A percentile compares a stretch with the other conserved stretches of the same genome.
phyloP scores from a whole-genome alignment of 306 rosid genomes.

The Abrus pulchellus region DNA sequence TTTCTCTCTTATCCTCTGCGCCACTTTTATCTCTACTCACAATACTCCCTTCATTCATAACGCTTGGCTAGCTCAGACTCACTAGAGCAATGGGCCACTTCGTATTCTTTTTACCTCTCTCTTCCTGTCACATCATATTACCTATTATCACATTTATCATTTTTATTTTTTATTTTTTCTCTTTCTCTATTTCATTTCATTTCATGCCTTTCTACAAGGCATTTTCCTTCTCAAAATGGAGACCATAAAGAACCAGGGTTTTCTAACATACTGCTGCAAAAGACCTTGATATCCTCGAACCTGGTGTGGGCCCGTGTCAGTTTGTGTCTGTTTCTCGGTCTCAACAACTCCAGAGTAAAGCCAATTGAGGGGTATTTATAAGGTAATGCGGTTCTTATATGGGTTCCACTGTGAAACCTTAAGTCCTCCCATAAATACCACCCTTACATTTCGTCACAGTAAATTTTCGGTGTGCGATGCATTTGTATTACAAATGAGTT shows the following conservation, averaged over 20 bases:
- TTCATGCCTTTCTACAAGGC: no score
- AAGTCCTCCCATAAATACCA: slow-evolving; percentile 33
- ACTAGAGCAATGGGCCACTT: no score
- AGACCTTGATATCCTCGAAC: slow-evolving; percentile 36
- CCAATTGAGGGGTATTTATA: slow-evolving; percentile 20
- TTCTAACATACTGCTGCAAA: slow-evolving; percentile 27
- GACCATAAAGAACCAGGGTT: slow-evolving; percentile 28
- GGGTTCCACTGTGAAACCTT: background rate
- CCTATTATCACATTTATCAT: no score
- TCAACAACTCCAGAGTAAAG: background rate
- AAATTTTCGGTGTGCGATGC: background rate
- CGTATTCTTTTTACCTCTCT: no score
- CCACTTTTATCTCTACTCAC: background rate
- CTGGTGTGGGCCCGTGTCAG: background rate
- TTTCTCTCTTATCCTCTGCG: background rate
- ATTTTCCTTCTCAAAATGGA: background rate
- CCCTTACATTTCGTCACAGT: background rate
- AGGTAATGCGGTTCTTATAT: no score
- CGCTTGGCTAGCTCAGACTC: no score
- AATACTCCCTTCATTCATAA: background rate
- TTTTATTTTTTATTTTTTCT: no score
- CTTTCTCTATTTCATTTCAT: no score
- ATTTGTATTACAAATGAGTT: background rate
- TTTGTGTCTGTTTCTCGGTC: background rate
- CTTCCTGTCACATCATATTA: no score